phyloP scores from a whole-genome alignment of 129 eudicot genomes.

The Kitagawia praeruptora region DNA sequence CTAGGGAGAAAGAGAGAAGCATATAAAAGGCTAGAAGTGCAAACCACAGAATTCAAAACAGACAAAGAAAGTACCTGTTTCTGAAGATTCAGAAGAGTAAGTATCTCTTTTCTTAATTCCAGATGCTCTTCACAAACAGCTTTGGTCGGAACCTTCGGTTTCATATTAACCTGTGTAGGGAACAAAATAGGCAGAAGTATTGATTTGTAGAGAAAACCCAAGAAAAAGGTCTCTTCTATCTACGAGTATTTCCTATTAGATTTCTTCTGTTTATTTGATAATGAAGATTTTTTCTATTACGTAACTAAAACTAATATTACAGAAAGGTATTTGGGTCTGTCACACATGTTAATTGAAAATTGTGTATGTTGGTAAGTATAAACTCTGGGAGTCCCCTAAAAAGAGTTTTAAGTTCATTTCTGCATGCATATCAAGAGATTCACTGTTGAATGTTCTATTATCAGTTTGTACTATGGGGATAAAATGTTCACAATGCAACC shows the following conservation, averaged over 20 bases:
- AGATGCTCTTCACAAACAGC: slow-evolving; percentile 97
- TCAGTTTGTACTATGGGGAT: not conserved
- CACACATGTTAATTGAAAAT: not conserved
- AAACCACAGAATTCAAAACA: not conserved
- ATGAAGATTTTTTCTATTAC: not conserved
- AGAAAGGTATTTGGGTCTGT: not conserved
- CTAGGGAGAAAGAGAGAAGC: not conserved
- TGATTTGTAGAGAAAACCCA: not conserved
- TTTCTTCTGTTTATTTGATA: not conserved
- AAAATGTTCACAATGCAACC: not conserved
- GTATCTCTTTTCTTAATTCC: slow-evolving; percentile 85
- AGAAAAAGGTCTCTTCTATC: not conserved
- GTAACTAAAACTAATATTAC: not conserved
- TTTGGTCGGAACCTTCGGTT: slow-evolving; percentile 95
- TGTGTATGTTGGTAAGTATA: not conserved
- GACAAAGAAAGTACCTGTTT: slow-evolving; percentile 42
- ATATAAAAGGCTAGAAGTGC: not conserved
- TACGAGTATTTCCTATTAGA: not conserved
- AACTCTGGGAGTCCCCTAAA: not conserved
- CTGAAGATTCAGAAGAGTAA: slow-evolving; percentile 82
- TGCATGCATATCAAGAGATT: not conserved
- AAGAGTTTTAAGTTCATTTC: not conserved
- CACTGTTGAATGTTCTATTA: not conserved
- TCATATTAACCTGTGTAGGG: slow-evolving; percentile 66
- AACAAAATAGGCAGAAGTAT: slow-evolving; percentile 8